phyloP scores from a whole-genome alignment of 2,329 filamentous ascomycete genomes.

The Diaporthe batatas region DNA sequence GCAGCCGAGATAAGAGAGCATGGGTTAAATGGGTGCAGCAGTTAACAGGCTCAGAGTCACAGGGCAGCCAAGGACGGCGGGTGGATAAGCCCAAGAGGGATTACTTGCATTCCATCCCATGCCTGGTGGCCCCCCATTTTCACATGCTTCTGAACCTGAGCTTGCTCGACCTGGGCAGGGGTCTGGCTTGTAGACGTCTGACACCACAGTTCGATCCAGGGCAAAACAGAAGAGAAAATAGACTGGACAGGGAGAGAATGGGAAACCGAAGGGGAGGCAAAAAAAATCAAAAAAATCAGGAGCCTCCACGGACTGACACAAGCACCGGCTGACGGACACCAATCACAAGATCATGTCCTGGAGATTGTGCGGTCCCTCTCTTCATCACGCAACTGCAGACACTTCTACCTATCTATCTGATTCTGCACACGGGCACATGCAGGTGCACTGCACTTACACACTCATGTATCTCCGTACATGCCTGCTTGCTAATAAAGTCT shows the following conservation, averaged over 20 bases:
- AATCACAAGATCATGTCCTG: constrained; percentile 19
- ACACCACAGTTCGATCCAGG: constrained; percentile 6
- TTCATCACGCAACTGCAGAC: constrained; percentile 1
- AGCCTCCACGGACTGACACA: neutral
- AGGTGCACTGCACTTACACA: constrained; percentile 18
- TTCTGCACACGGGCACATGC: neutral
- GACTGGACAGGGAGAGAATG: constrained; percentile 12
- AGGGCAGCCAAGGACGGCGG: neutral
- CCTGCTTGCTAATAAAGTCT: constrained; percentile 12
- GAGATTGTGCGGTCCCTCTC: neutral
- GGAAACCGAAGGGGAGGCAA: too few relatives aligned
- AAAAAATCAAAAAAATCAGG: neutral
- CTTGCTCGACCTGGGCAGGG: constrained; percentile 6
- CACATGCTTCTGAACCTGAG: constrained; percentile 17
- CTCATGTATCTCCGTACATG: neutral
- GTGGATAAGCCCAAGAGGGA: neutral
- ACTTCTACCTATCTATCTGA: neutral
- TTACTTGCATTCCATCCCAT: constrained; percentile 24
- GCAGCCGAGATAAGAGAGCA: constrained; percentile 31
- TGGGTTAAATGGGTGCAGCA: neutral
- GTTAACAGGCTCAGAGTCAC: neutral
- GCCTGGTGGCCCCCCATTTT: constrained; percentile 12
- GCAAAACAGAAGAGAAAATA: constrained; percentile 3
- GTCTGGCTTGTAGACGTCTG: constrained; percentile 29
- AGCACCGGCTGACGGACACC: neutral